Conservation (phyloP, 257 asterid species). For the Rhazya stricta region DNA sequence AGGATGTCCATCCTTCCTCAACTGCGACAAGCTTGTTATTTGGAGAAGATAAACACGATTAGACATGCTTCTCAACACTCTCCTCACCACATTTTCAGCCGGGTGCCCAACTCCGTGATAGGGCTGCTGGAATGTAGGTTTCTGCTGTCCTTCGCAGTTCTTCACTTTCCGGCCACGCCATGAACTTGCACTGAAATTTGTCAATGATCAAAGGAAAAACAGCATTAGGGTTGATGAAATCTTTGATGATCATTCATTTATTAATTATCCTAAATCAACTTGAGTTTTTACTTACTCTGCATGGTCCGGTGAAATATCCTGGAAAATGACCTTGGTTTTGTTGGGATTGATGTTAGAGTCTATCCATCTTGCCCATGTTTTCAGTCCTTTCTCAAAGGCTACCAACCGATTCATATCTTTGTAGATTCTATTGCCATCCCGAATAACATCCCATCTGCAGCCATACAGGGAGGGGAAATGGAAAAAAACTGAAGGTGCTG, state of each 20-base stretch:
- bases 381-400: constrained; percentile 28
- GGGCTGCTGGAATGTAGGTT: constrained; percentile 19
- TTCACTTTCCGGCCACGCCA: constrained; percentile 23
- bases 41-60: constrained; percentile 23
- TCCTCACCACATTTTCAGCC: constrained; percentile 19
- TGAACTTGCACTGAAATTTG: constrained; percentile 24
- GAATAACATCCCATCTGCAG: constrained; percentile 33
- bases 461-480: background rate
- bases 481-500: too few species aligned
- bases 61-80: constrained; percentile 14
- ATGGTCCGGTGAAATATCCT: constrained; percentile 35
- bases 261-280: background rate
- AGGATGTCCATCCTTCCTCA: constrained; percentile 41
- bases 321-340: constrained; percentile 33
- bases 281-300: constrained; percentile 20
- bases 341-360: constrained; percentile 21
- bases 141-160: constrained; percentile 24
- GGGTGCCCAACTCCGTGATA: constrained; percentile 24
- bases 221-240: background rate
- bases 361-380: constrained; percentile 35
- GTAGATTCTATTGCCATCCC: constrained; percentile 12
- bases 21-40: constrained; percentile 28
- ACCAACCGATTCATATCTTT: constrained; percentile 25
- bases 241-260: background rate
- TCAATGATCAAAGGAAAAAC: background rate